A percentile compares a stretch with the other conserved stretches of the same genome.
These are phyloP conservation scores for Phoma herbarum DNA, from an alignment of 2,329 filamentous ascomycete species.

Conservation along the genomic window DNA sequence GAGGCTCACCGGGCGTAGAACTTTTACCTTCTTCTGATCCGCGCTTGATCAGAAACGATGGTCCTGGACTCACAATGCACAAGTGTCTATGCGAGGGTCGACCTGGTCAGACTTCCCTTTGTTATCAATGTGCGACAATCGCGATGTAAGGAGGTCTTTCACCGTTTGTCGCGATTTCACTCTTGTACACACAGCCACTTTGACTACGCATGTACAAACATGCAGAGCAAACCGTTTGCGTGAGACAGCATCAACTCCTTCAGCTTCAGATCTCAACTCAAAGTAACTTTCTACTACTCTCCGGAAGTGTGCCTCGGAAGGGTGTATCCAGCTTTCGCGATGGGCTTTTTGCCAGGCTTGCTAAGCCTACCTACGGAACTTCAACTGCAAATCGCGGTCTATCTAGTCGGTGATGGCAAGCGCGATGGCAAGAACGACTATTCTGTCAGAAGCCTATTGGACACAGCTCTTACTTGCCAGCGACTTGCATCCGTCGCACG, in stretches of 20 bases:
- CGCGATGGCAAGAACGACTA: neutral
- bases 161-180: slow-evolving; percentile 1
- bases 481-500: neutral
- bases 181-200: neutral
- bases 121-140: neutral
- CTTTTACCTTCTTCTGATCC: neutral
- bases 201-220: neutral
- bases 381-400: neutral
- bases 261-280: neutral
- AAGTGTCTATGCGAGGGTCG: neutral
- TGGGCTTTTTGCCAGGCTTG: neutral
- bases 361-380: slow-evolving; percentile 4
- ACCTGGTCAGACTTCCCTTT: neutral
- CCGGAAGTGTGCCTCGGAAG: neutral
- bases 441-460: neutral
- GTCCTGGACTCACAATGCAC: neutral
- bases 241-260: neutral
- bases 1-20: neutral
- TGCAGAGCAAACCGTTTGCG: slow-evolving; percentile 1
- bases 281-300: neutral
- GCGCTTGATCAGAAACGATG: neutral
- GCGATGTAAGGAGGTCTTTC: neutral
- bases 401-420: slow-evolving; percentile 1
- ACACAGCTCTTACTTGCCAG: slow-evolving; percentile 7
- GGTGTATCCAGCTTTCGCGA: neutral